Evolutionary conservation across 2,329 filamentous ascomycete genomes (phyloP).

Genomic region (Ceratocystiopsis minuta): DNA sequence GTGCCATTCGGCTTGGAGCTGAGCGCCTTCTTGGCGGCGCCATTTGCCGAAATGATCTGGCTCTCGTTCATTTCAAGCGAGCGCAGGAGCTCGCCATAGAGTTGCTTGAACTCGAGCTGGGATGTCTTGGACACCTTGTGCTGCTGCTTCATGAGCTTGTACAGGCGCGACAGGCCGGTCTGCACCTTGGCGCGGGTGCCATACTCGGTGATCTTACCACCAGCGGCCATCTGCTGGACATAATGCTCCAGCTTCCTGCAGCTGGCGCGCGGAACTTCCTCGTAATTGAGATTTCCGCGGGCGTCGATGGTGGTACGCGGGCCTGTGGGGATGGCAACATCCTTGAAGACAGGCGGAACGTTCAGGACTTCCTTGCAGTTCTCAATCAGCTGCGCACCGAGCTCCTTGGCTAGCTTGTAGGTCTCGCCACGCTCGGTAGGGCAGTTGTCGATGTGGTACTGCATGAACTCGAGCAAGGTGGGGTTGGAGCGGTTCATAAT

Average conservation of each 20-base stretch:
- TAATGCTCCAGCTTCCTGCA: conserved; percentile 97
- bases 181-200: conserved; percentile 97
- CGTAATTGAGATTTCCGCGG: conserved; percentile 80
- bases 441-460: conserved; percentile 98
- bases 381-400: conserved; percentile 83
- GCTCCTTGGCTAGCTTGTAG: conserved; percentile 90
- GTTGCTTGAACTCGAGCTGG: conserved; percentile 84
- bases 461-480: conserved; percentile 93
- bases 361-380: conserved; percentile 90
- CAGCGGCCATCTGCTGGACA: conserved; percentile 94
- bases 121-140: conserved; percentile 94
- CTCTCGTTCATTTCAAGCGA: conserved; percentile 95
- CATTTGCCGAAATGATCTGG: conserved; percentile 62
- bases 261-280: conserved; percentile 70
- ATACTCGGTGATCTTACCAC: conserved; percentile 96
- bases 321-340: conserved; percentile 80
- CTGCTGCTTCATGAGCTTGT: conserved; percentile 96
- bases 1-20: conserved; percentile 31
- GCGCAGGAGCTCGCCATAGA: conserved; percentile 88
- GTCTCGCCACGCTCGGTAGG: conserved; percentile 93
- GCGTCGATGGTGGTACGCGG: conserved; percentile 85
- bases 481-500: conserved; percentile 99
- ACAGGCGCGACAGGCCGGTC: conserved; percentile 83
- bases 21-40: conserved; percentile 27
- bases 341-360: conserved; percentile 80